phyloP scores from a whole-genome alignment of 768 basidiomycete species.

The Agrocybe praecox region DNA sequence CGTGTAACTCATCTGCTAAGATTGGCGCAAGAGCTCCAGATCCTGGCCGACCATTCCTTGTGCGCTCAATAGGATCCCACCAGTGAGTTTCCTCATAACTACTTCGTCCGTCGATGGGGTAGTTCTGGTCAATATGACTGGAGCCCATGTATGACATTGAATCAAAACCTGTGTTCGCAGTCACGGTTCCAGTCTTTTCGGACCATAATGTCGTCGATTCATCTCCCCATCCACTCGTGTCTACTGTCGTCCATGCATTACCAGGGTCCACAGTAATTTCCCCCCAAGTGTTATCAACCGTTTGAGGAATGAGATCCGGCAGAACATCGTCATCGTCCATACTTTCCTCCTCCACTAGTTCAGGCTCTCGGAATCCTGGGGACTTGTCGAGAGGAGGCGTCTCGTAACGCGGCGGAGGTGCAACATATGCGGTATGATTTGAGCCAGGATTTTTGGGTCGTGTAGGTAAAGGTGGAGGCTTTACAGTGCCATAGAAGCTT shows the following conservation, averaged over 20 bases:
- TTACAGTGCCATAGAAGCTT: conserved; percentile 37
- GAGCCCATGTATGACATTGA: conserved; percentile 25
- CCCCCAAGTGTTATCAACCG: conserved; percentile 23
- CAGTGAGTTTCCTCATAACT: conserved; percentile 64
- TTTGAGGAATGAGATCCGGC: conserved; percentile 42
- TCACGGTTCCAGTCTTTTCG: conserved; percentile 10
- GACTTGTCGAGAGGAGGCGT: conserved; percentile 26
- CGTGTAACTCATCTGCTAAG: conserved; percentile 67
- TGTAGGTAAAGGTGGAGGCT: conserved; percentile 39
- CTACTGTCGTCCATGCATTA: neutral
- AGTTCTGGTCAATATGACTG: conserved; percentile 26
- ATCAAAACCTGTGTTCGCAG: conserved; percentile 17
- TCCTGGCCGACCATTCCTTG: conserved; percentile 57
- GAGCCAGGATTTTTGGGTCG: conserved; percentile 46
- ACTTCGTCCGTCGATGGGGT: conserved; percentile 62
- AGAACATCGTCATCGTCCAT: conserved; percentile 32
- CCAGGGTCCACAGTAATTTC: neutral
- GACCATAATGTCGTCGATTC: conserved; percentile 17
- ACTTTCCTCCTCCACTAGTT: conserved; percentile 50
- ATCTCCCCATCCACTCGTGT: conserved; percentile 3
- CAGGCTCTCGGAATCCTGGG: conserved; percentile 54
- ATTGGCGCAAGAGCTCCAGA: conserved; percentile 70
- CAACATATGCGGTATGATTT: conserved; percentile 40
- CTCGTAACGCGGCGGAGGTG: conserved; percentile 40
- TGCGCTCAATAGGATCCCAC: conserved; percentile 62